Evolutionary conservation across 805 yeast species (phyloP).

Genomic region (Myxozyma vanderwaltii): DNA sequence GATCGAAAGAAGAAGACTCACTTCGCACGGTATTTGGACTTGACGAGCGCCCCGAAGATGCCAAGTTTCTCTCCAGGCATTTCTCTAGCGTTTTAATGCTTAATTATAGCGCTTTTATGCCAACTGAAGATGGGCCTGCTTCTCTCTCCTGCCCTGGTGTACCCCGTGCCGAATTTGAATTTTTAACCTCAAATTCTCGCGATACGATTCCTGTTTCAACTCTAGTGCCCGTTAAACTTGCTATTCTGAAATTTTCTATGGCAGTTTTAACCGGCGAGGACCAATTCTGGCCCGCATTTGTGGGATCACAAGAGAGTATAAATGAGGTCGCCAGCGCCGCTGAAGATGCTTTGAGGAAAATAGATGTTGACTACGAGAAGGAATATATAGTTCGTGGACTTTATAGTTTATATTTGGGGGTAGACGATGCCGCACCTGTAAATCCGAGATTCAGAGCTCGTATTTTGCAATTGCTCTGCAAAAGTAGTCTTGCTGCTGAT

Average conservation of each 20-base stretch:
- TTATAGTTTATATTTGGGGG: slow-evolving; percentile 56
- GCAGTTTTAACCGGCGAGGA: slow-evolving; percentile 47
- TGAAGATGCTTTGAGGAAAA: slow-evolving; percentile 53
- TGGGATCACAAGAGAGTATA: slow-evolving; percentile 65
- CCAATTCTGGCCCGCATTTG: slow-evolving; percentile 53
- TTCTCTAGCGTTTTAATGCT: slow-evolving; percentile 62
- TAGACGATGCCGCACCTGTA: slow-evolving; percentile 48
- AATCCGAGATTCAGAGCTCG: slow-evolving; percentile 49
- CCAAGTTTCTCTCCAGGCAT: slow-evolving; percentile 49
- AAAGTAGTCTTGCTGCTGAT: slow-evolving; percentile 56
- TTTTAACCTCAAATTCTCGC: slow-evolving; percentile 71
- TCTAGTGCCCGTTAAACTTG: slow-evolving; percentile 47
- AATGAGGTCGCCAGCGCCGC: slow-evolving; percentile 60
- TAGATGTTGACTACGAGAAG: slow-evolving; percentile 57
- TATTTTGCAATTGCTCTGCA: slow-evolving; percentile 53
- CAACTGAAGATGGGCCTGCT: slow-evolving; percentile 3
- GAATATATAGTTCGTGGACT: slow-evolving; percentile 49
- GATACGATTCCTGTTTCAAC: slow-evolving; percentile 55
- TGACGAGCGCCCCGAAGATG: slow-evolving; percentile 46
- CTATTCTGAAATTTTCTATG: slow-evolving; percentile 49
- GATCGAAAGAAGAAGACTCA: slow-evolving; percentile 47
- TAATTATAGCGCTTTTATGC: slow-evolving; percentile 46
- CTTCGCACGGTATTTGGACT: slow-evolving; percentile 46
- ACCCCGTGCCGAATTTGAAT: slow-evolving; percentile 55
- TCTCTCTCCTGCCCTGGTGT: slow-evolving; percentile 61